Percentiles rank a stretch among this genome's conserved stretches.
phyloP scores from a whole-genome alignment of 2,329 filamentous ascomycete species.

The Paecilomyces sp. region DNA sequence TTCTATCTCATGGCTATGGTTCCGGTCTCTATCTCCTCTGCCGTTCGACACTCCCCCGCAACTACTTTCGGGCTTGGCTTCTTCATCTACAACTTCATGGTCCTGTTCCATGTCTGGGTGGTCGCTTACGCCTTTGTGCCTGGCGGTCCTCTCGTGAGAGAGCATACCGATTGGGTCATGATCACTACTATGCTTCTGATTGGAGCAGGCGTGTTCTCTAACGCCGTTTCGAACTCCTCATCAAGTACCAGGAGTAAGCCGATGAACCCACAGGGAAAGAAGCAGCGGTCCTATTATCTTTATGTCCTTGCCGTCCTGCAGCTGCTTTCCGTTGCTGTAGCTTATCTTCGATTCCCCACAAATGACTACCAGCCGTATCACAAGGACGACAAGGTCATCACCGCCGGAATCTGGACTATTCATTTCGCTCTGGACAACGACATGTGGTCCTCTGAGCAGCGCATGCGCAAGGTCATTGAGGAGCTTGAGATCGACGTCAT shows the following conservation, averaged over 20 bases:
- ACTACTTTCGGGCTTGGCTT: slow-evolving; percentile 83
- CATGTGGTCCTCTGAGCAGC: slow-evolving; percentile 95
- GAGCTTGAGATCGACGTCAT: slow-evolving; percentile 97
- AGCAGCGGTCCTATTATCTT: slow-evolving; percentile 59
- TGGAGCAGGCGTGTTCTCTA: slow-evolving; percentile 74
- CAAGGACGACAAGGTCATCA: slow-evolving; percentile 75
- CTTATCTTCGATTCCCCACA: slow-evolving; percentile 84
- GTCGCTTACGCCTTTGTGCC: slow-evolving; percentile 98
- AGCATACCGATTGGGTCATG: slow-evolving; percentile 97
- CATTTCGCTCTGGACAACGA: slow-evolving; percentile 97
- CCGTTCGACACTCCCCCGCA: slow-evolving; percentile 68
- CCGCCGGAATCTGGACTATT: slow-evolving; percentile 96
- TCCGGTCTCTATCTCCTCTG: slow-evolving; percentile 66
- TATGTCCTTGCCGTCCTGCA: slow-evolving; percentile 71
- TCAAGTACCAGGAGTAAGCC: slow-evolving; percentile 32
- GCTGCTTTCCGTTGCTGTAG: slow-evolving; percentile 68
- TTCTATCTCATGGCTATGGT: slow-evolving; percentile 76
- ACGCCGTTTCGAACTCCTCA: slow-evolving; percentile 47
- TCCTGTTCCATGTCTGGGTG: slow-evolving; percentile 98
- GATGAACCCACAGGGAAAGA: slow-evolving; percentile 32
- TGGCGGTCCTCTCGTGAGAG: slow-evolving; percentile 82
- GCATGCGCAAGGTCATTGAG: slow-evolving; percentile 83
- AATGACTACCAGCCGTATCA: slow-evolving; percentile 92
- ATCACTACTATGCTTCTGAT: slow-evolving; percentile 74
- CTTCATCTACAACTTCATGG: slow-evolving; percentile 83